phyloP scores from a whole-genome alignment of 116 monocot species.

The Zostera marina region DNA sequence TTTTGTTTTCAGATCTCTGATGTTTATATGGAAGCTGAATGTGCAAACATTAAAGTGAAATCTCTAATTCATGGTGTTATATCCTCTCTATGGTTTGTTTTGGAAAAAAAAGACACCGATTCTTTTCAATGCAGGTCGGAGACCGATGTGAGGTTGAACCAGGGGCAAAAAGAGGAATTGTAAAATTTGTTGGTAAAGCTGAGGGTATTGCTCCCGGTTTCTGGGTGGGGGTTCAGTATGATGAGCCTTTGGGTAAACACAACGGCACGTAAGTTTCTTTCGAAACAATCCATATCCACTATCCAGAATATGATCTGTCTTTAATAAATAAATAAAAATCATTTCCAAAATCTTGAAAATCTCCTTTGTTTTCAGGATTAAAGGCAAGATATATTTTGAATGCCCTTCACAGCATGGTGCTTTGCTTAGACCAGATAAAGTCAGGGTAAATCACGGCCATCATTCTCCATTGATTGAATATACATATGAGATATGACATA shows the following conservation, averaged over 20 bases:
- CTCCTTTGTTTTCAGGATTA: conserved; percentile 75
- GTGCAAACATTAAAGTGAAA: conserved; percentile 58
- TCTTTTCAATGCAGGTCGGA: conserved; percentile 26
- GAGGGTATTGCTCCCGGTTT: conserved; percentile 61
- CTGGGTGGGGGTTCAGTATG: conserved; percentile 85
- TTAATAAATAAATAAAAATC: background rate
- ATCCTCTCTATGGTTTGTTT: background rate
- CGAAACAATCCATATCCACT: background rate
- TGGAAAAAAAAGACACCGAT: background rate
- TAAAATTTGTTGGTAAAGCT: conserved; percentile 86
- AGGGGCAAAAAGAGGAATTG: conserved; percentile 72
- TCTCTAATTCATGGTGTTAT: background rate
- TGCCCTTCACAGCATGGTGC: conserved; percentile 70
- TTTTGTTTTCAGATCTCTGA: conserved; percentile 18
- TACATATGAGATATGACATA: too few relatives aligned
- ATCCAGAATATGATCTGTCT: too few relatives aligned
- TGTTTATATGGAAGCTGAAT: conserved; percentile 70
- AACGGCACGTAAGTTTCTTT: conserved; percentile 67
- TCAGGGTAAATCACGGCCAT: conserved; percentile 34
- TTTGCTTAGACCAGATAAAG: conserved; percentile 70
- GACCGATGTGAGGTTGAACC: conserved; percentile 87
- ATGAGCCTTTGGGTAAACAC: conserved; percentile 16
- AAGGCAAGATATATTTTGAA: conserved; percentile 60
- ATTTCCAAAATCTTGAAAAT: too few relatives aligned
- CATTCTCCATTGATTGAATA: background rate